phyloP scores from a whole-genome alignment of 2,329 filamentous ascomycete genomes.

The Laburnicola sp. region DNA sequence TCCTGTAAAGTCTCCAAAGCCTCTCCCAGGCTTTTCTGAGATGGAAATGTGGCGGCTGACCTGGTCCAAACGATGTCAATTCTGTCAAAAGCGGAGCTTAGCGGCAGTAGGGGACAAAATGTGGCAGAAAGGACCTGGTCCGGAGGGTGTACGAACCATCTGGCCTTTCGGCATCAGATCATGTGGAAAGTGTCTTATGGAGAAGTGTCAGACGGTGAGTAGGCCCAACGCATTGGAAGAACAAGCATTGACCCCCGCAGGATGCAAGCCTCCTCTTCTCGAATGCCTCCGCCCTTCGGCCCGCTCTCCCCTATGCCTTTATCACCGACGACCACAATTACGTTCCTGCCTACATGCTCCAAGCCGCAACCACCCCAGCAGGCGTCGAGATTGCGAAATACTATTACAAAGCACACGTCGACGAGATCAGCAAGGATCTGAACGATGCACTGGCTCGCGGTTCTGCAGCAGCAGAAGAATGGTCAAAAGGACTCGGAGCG shows the following conservation, averaged over 20 bases:
- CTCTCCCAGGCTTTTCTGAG: slow-evolving; percentile 67
- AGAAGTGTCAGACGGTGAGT: slow-evolving; percentile 66
- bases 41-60: slow-evolving; percentile 76
- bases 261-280: slow-evolving; percentile 71
- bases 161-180: slow-evolving; percentile 72
- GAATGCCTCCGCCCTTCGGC: slow-evolving; percentile 62
- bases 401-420: slow-evolving; percentile 66
- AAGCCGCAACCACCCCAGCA: slow-evolving; percentile 54
- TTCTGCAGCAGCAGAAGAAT: slow-evolving; percentile 71
- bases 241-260: slow-evolving; percentile 48
- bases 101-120: slow-evolving; percentile 38
- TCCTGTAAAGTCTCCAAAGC: slow-evolving; percentile 69
- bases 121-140: slow-evolving; percentile 65
- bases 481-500: slow-evolving; percentile 72
- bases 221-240: slow-evolving; percentile 6
- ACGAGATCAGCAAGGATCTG: slow-evolving; percentile 65
- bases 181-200: slow-evolving; percentile 68
- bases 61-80: slow-evolving; percentile 66
- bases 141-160: slow-evolving; percentile 62
- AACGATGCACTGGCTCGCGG: slow-evolving; percentile 67
- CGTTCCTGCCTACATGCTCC: slow-evolving; percentile 60
- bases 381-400: slow-evolving; percentile 64
- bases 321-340: slow-evolving; percentile 64
- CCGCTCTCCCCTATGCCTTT: slow-evolving; percentile 71
- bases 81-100: slow-evolving; percentile 58